These are phyloP conservation scores for Tolypocladium tropicale DNA, from an alignment of 2,329 filamentous ascomycete species.

Conservation along the genomic window DNA sequence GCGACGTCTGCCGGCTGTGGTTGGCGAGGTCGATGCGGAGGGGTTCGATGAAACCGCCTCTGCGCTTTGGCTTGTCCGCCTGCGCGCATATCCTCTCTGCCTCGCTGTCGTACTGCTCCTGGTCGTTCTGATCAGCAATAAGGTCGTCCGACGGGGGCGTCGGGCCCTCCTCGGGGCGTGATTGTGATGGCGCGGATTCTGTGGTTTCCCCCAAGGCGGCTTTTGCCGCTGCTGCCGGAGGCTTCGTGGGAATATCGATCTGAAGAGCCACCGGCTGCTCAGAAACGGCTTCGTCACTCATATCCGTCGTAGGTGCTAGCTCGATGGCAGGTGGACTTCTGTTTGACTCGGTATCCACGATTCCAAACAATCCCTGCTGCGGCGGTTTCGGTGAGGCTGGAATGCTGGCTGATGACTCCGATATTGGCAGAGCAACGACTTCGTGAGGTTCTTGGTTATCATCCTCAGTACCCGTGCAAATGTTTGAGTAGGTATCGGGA, in stretches of 20 bases:
- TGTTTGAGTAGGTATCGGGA: neutral
- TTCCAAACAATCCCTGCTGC: slow-evolving; percentile 4
- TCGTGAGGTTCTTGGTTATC: slow-evolving; percentile 2
- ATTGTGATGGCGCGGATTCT: slow-evolving; percentile 2
- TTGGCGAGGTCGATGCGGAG: slow-evolving; percentile 40
- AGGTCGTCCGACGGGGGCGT: neutral
- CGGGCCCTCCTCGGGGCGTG: neutral
- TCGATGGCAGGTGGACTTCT: slow-evolving; percentile 8
- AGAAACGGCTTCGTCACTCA: slow-evolving; percentile 5
- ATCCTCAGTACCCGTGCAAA: neutral
- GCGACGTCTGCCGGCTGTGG: slow-evolving; percentile 11
- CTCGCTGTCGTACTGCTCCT: slow-evolving; percentile 10
- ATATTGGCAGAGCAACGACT: slow-evolving; percentile 6
- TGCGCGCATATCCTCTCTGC: slow-evolving; percentile 16
- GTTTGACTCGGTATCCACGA: slow-evolving; percentile 7
- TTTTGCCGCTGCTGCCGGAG: slow-evolving; percentile 11
- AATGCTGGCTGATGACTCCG: slow-evolving; percentile 10
- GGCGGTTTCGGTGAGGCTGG: slow-evolving; percentile 4
- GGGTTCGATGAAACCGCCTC: slow-evolving; percentile 33
- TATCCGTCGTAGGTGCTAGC: slow-evolving; percentile 6
- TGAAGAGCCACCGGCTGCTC: slow-evolving; percentile 9
- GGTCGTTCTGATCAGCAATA: neutral
- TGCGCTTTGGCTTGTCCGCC: slow-evolving; percentile 21
- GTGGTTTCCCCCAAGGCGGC: slow-evolving; percentile 6
- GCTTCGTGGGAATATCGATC: slow-evolving; percentile 15